These are phyloP conservation scores for Thalassiosira livingstoniorum DNA, from an alignment of 352 stramenopile species.

Conservation along the genomic window DNA sequence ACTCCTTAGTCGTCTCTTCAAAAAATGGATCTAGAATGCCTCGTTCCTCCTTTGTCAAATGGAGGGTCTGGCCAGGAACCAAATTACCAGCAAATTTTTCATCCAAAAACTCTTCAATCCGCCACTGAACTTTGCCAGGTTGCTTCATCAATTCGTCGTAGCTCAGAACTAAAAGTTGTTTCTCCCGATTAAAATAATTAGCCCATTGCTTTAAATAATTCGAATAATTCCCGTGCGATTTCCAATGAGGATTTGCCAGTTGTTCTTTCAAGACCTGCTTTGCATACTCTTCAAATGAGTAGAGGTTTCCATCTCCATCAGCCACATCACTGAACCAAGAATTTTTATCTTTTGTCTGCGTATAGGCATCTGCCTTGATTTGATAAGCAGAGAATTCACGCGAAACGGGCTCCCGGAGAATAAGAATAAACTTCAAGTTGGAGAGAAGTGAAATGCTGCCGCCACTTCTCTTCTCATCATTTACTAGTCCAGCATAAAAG, in stretches of 20 bases:
- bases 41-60: background rate
- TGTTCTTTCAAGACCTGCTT: conserved; percentile 1
- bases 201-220: background rate
- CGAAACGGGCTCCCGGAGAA: conserved; percentile 23
- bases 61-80: conserved; percentile 13
- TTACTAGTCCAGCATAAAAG: background rate
- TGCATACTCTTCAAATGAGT: conserved; percentile 18
- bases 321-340: conserved; percentile 18
- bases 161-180: conserved; percentile 36
- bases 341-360: background rate
- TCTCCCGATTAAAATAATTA: no score
- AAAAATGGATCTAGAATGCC: background rate
- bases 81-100: background rate
- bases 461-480: no score
- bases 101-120: conserved; percentile 77
- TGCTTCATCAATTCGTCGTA: conserved; percentile 22
- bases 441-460: no score
- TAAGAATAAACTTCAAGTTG: conserved; percentile 11
- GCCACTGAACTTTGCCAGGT: conserved; percentile 51
- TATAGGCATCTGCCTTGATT: conserved; percentile 3
- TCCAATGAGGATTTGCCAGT: background rate
- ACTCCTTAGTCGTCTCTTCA: background rate
- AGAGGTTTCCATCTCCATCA: conserved; percentile 7
- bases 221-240: conserved; percentile 1
- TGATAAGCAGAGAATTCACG: conserved; percentile 17